Conservation (phyloP, 1,284 basidiomycete species). For the Lignosus rhinocerotis region DNA sequence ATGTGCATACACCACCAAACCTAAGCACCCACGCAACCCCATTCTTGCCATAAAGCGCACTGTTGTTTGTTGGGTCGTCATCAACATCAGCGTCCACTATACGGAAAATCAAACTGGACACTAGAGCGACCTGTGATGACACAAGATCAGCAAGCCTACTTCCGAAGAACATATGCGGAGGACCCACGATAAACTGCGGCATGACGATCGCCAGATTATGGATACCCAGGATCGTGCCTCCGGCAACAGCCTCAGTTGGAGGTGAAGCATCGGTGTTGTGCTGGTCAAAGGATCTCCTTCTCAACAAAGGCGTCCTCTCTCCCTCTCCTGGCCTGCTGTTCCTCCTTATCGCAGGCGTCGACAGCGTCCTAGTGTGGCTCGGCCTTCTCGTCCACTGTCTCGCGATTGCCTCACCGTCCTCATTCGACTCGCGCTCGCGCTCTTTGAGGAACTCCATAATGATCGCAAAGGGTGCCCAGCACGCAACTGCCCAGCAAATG, state of each 20-base stretch:
- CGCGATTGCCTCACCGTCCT: slow-evolving; percentile 19
- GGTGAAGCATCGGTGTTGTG: slow-evolving; percentile 44
- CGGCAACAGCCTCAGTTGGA: slow-evolving; percentile 61
- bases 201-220: slow-evolving; percentile 94
- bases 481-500: slow-evolving; percentile 93
- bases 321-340: slow-evolving; percentile 16
- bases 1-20: slow-evolving; percentile 85
- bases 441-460: slow-evolving; percentile 96
- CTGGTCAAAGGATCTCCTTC: slow-evolving; percentile 64
- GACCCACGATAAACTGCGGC: slow-evolving; percentile 86
- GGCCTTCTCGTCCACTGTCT: slow-evolving; percentile 34
- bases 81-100: slow-evolving; percentile 58
- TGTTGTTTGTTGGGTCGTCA: slow-evolving; percentile 44
- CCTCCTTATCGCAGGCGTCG: slow-evolving; percentile 39
- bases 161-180: background rate
- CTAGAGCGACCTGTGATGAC: slow-evolving; percentile 74
- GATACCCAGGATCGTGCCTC: slow-evolving; percentile 94
- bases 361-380: slow-evolving; percentile 45
- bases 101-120: slow-evolving; percentile 86
- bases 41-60: slow-evolving; percentile 75
- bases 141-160: background rate
- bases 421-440: slow-evolving; percentile 42
- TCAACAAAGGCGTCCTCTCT: slow-evolving; percentile 57
- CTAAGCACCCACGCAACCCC: slow-evolving; percentile 93
- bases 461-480: slow-evolving; percentile 90